Evolutionary conservation across 2,329 filamentous ascomycete species (phyloP).

Genomic region (Sarocladium kiliense): DNA sequence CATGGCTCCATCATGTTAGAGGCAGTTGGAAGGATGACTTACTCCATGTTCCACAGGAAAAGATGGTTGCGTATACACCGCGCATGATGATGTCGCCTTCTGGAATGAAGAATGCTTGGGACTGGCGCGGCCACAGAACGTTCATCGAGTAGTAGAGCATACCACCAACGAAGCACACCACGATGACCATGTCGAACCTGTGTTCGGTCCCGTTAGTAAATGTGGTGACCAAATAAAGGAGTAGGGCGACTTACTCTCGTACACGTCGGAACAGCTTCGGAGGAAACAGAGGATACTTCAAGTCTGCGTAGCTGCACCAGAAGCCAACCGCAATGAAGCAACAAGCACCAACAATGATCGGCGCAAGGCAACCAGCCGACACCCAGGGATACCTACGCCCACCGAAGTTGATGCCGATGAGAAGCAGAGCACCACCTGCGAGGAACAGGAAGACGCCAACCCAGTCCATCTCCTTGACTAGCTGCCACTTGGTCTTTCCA

Average conservation of each 20-base stretch:
- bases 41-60: slow-evolving; percentile 24
- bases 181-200: slow-evolving; percentile 23
- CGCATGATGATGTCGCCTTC: slow-evolving; percentile 18
- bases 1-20: neutral
- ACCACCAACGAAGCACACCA: slow-evolving; percentile 25
- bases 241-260: slow-evolving; percentile 15
- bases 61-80: slow-evolving; percentile 23
- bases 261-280: slow-evolving; percentile 22
- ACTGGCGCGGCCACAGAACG: slow-evolving; percentile 24
- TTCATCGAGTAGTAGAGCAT: slow-evolving; percentile 27
- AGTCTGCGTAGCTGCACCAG: slow-evolving; percentile 21
- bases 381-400: slow-evolving; percentile 24
- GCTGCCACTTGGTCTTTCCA: slow-evolving; percentile 20
- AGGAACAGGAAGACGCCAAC: slow-evolving; percentile 22
- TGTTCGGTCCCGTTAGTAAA: too few species aligned
- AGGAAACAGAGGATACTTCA: slow-evolving; percentile 24
- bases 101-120: slow-evolving; percentile 20
- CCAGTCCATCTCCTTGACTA: slow-evolving; percentile 20
- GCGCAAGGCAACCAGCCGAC: slow-evolving; percentile 20
- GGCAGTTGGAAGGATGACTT: neutral
- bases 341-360: slow-evolving; percentile 23
- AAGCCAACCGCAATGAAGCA: slow-evolving; percentile 23
- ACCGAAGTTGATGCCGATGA: slow-evolving; percentile 24
- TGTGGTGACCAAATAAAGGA: neutral
- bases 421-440: slow-evolving; percentile 20